A percentile compares a stretch with the other conserved stretches of the same genome.
phyloP scores from a whole-genome alignment of 768 basidiomycete genomes.

The Suillus decipiens region DNA sequence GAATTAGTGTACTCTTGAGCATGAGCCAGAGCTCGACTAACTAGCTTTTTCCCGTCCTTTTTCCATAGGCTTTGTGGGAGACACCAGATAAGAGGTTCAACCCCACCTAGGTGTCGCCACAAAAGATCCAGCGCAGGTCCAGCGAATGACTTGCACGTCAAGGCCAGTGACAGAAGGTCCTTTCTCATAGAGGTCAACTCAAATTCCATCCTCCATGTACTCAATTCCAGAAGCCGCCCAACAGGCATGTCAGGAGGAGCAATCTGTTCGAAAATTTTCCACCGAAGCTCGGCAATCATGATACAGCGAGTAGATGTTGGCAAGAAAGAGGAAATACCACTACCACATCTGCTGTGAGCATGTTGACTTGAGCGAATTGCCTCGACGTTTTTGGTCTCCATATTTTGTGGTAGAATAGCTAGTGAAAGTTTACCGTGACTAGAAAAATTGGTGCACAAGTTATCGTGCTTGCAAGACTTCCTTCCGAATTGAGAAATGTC shows the following conservation, averaged over 20 bases:
- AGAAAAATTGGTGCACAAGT: too few relatives aligned
- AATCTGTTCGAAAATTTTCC: background rate
- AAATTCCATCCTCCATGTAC: too few relatives aligned
- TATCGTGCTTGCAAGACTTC: too few relatives aligned
- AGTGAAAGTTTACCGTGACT: too few relatives aligned
- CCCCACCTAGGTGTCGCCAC: background rate
- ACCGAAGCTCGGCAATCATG: background rate
- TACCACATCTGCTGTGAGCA: background rate
- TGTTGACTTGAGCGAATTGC: background rate
- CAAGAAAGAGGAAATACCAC: background rate
- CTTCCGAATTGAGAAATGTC: too few relatives aligned
- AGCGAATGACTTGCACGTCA: constrained; percentile 5
- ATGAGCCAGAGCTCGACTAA: background rate
- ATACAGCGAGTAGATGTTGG: background rate
- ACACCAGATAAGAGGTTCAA: background rate
- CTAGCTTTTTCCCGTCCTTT: background rate
- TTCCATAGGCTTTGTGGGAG: background rate
- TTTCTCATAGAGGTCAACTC: too few relatives aligned
- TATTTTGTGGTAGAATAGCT: background rate
- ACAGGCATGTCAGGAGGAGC: too few relatives aligned
- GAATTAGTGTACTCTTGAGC: background rate
- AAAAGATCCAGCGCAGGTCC: background rate
- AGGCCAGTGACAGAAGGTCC: background rate
- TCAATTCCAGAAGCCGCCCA: too few relatives aligned
- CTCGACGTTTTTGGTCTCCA: background rate